Base-by-base conservation (phyloP, 441 rosid genomes). In the Jatropha podagrica region DNA sequence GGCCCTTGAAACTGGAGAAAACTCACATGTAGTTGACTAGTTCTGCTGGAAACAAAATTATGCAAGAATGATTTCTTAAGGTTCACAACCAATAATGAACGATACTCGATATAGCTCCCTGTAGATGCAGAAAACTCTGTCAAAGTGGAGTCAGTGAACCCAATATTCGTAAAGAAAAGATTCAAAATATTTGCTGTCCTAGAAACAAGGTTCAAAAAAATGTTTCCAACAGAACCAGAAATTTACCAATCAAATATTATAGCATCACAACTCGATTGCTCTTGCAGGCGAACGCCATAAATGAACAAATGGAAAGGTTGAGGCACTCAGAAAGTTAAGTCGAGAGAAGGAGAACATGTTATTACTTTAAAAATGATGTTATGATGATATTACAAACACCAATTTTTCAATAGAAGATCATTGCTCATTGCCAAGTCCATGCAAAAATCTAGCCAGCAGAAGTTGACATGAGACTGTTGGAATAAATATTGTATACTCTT, bases 401-500 rank as follows among this genome's bases (percentile, higher is more conserved):
- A 17, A 54, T 69, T 52, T 11, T 26, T 32, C 1, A 32, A 26
- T 44, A 52, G 63, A 8, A 26, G 32, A 62, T 10, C 32, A 13
- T 23, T 71, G 41, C 71, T 17, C 56, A 41, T 68, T 26, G 38
- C 54, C 40, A 61, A 17, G 65, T 64, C 66, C 41, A 37, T 11
- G 54, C 41, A 15, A 79, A 76, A 58, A 23, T 63, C 78, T 80
- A 75, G 59, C 64, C 69, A 61, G 46, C 18, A 42, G 46, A 42
- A 15, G 55, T 66, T 44, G 71, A 65, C 65, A 51, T 41, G 72
- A 91, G 83, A 79, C 87, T 85, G 42, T 82, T 85, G 26, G 84
- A 78, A 83, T 95, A 93, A 71, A 91, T 85, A 71, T 68, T 73
- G 79, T 82, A 86, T 60, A 90, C 88, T 77, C 78, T 83, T 66